Evolutionary conservation across 441 rosid genomes (phyloP).

Genomic region (Bocquillonia castaneifolia): DNA sequence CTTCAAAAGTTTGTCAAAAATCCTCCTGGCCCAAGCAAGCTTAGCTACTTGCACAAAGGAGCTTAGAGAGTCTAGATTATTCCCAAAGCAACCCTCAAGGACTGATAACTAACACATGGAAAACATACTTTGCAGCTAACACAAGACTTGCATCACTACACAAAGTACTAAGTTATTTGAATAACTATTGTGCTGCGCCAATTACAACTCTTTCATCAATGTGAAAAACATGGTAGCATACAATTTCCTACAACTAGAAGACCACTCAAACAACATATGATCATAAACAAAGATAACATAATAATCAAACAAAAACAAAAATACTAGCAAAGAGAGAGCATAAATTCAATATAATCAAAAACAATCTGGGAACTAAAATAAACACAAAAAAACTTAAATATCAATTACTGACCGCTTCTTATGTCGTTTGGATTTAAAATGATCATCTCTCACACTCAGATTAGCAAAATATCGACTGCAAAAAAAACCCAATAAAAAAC

Average conservation of each 20-base stretch:
- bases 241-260: not conserved
- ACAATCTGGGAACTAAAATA: not conserved
- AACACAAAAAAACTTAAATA: not conserved
- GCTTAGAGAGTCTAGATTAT: not conserved
- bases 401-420: constrained; percentile 58
- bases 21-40: not conserved
- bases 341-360: too few species aligned
- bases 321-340: not conserved
- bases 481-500: constrained; percentile 14
- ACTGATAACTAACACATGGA: not conserved
- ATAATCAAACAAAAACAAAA: not conserved
- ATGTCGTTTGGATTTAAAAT: constrained; percentile 86
- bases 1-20: not conserved
- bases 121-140: not conserved
- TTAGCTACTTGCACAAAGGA: not conserved
- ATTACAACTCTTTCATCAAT: not conserved
- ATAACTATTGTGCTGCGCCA: not conserved
- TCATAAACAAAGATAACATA: not conserved
- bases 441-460: constrained; percentile 57
- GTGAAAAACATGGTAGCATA: not conserved
- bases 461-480: constrained; percentile 78
- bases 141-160: not conserved
- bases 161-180: not conserved
- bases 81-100: not conserved
- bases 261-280: not conserved